A percentile compares a stretch with the other conserved stretches of the same genome.
These are phyloP conservation scores for Xylariaceae sp. DNA, from an alignment of 2,329 filamentous ascomycete species.

Conservation along the genomic window DNA sequence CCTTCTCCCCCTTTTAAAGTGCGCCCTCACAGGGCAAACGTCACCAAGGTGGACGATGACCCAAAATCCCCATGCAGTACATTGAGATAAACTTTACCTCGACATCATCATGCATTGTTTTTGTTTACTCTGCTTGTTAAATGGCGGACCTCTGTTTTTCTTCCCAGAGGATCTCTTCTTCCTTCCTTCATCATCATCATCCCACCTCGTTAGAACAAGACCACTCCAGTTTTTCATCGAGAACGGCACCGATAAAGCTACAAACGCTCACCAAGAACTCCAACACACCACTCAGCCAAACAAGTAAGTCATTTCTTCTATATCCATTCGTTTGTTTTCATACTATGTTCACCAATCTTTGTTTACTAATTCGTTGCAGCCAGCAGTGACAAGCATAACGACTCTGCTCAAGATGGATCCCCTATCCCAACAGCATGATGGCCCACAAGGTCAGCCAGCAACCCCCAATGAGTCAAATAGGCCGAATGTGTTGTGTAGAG, in stretches of 20 bases:
- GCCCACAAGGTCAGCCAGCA: neutral
- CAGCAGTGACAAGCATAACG: neutral
- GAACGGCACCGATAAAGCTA: too few species aligned
- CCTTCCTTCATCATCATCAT: too few species aligned
- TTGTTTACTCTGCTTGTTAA: too few species aligned
- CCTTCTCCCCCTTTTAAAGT: neutral
- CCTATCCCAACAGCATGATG: neutral
- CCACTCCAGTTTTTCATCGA: too few species aligned
- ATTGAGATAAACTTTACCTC: neutral
- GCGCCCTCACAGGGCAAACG: neutral
- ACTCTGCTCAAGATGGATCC: neutral
- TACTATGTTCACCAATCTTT: neutral
- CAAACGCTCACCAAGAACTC: too few species aligned
- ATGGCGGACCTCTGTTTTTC: too few species aligned
- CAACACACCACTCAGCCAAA: too few species aligned
- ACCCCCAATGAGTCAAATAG: too few species aligned
- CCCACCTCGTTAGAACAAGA: too few species aligned
- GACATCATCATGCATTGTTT: too few species aligned
- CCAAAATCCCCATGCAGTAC: neutral
- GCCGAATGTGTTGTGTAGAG: too few species aligned
- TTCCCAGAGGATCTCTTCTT: too few species aligned
- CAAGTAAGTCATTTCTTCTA: neutral
- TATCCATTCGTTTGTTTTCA: neutral
- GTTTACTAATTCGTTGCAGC: neutral
- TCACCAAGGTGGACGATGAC: neutral